A percentile compares a stretch with the other conserved stretches of the same genome.
These are phyloP conservation scores for Trichoderma brevicompactum DNA, from an alignment of 2,329 filamentous ascomycete genomes.

Conservation along the genomic window DNA sequence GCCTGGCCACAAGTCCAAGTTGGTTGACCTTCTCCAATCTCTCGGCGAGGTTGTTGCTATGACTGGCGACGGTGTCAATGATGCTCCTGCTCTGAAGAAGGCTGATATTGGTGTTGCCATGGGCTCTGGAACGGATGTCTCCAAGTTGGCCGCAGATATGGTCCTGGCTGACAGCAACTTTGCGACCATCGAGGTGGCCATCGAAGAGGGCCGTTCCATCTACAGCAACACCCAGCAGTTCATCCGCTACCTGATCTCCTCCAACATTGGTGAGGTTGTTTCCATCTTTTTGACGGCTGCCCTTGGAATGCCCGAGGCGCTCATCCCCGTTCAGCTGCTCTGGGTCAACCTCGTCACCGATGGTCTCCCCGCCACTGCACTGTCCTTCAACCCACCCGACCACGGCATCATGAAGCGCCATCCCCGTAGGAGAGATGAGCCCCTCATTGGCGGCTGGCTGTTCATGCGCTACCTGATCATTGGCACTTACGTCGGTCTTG, in stretches of 20 bases:
- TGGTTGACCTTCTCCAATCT: slow-evolving; percentile 94
- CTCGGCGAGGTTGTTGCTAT: slow-evolving; percentile 95
- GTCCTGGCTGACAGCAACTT: slow-evolving; percentile 99
- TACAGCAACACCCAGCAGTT: slow-evolving; percentile 99
- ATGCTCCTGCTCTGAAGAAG: slow-evolving; percentile 96
- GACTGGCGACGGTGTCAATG: slow-evolving; percentile 98
- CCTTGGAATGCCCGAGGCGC: slow-evolving; percentile 93
- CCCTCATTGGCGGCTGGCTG: slow-evolving; percentile 91
- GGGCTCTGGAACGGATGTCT: slow-evolving; percentile 96
- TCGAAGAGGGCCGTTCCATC: slow-evolving; percentile 96
- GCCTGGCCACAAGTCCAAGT: slow-evolving; percentile 93
- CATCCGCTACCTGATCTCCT: slow-evolving; percentile 98
- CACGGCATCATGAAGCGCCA: slow-evolving; percentile 95
- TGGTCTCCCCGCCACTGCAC: slow-evolving; percentile 90
- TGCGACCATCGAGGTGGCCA: slow-evolving; percentile 92
- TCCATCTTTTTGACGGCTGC: slow-evolving; percentile 98
- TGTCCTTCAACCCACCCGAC: slow-evolving; percentile 98
- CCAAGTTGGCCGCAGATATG: slow-evolving; percentile 97
- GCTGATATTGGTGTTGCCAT: slow-evolving; percentile 98
- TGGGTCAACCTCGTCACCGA: slow-evolving; percentile 99
- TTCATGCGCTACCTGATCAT: slow-evolving; percentile 98
- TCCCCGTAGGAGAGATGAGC: slow-evolving; percentile 89
- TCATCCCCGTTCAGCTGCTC: slow-evolving; percentile 94
- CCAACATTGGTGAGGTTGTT: slow-evolving; percentile 98
- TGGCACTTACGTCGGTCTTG: slow-evolving; percentile 90